A percentile compares a stretch with the other conserved stretches of the same genome.
phyloP scores from a whole-genome alignment of 2,329 filamentous ascomycete genomes.

The Ophiostoma ips region DNA sequence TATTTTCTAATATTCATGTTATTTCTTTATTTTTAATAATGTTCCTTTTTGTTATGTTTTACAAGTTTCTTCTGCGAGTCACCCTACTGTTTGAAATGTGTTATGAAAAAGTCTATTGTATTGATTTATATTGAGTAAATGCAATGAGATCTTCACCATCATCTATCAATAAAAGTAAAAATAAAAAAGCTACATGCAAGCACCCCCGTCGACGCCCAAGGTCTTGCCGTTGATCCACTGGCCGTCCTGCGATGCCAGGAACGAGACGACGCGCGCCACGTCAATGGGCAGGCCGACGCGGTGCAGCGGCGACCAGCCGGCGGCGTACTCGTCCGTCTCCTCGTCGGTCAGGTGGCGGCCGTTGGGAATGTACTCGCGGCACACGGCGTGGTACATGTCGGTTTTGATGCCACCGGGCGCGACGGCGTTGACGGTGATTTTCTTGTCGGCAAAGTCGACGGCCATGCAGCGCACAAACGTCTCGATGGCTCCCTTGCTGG shows the following conservation, averaged over 20 bases:
- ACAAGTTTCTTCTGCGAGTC: no score
- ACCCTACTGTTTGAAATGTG: no score
- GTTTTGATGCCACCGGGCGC: slow-evolving; percentile 23
- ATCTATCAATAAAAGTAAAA: background rate
- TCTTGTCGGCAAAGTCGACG: slow-evolving; percentile 22
- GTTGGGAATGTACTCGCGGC: slow-evolving; percentile 26
- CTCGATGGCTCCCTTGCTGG: slow-evolving; percentile 23
- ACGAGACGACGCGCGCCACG: slow-evolving; percentile 20
- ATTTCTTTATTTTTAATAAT: background rate
- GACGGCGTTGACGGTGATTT: slow-evolving; percentile 24
- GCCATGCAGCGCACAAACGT: slow-evolving; percentile 21
- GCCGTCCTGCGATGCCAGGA: slow-evolving; percentile 21
- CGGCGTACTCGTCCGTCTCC: slow-evolving; percentile 20
- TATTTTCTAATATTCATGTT: background rate
- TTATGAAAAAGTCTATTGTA: no score
- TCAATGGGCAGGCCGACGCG: slow-evolving; percentile 22
- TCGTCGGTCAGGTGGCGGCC: slow-evolving; percentile 19
- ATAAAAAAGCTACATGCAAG: slow-evolving; percentile 12
- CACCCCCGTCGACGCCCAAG: slow-evolving; percentile 17
- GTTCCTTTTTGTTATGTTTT: no score
- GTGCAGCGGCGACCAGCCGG: slow-evolving; percentile 22
- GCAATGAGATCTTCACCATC: background rate
- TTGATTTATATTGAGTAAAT: no score
- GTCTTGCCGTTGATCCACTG: slow-evolving; percentile 28
- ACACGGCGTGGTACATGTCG: slow-evolving; percentile 23